A percentile compares a stretch with the other conserved stretches of the same genome.
These are phyloP conservation scores for Marasmius fiardii DNA, from an alignment of 1,284 basidiomycete species.

Conservation along the genomic window DNA sequence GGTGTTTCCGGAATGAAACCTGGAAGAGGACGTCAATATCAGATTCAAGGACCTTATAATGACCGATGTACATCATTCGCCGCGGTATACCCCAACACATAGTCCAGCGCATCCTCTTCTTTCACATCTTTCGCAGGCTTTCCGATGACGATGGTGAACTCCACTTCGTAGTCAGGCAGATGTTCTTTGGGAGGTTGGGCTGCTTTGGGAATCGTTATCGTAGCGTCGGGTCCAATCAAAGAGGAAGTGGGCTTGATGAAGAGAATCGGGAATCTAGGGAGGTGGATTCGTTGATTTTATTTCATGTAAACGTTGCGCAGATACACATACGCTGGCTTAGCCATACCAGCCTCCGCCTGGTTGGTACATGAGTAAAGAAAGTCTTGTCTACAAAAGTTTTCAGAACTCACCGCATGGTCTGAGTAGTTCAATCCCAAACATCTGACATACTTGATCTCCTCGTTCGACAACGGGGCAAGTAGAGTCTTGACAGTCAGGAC, in stretches of 20 bases:
- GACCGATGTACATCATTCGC: constrained; percentile 66
- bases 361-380: background rate
- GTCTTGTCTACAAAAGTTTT: background rate
- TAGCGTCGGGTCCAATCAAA: constrained; percentile 68
- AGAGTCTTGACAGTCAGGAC: constrained; percentile 68
- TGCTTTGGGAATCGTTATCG: constrained; percentile 64
- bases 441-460: constrained; percentile 66
- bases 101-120: constrained; percentile 74
- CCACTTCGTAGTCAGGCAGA: constrained; percentile 86
- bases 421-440: constrained; percentile 81
- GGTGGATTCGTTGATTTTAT: background rate
- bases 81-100: constrained; percentile 78
- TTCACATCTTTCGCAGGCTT: constrained; percentile 75
- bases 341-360: constrained; percentile 64
- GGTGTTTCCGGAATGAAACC: constrained; percentile 79
- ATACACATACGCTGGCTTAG: constrained; percentile 53
- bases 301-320: background rate
- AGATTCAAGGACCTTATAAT: background rate
- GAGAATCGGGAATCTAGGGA: constrained; percentile 58
- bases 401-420: constrained; percentile 64
- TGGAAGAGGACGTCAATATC: constrained; percentile 20
- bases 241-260: constrained; percentile 80
- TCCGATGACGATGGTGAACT: constrained; percentile 84
- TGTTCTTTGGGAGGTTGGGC: constrained; percentile 71
- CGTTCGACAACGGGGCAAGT: constrained; percentile 64